phyloP scores from a whole-genome alignment of 768 basidiomycete species.

The Jaapia argillacea region DNA sequence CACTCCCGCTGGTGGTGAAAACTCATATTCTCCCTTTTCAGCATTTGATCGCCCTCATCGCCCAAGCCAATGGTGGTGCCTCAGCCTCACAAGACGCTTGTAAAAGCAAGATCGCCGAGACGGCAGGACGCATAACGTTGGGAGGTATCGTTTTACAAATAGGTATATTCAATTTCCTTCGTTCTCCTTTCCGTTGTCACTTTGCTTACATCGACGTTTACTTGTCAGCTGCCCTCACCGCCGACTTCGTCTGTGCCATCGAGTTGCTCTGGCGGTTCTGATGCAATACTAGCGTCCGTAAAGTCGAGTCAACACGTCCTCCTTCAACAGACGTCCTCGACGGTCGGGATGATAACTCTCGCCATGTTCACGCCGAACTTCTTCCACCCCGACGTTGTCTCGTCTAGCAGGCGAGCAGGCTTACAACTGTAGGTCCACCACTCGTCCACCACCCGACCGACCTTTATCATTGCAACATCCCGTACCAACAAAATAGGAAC shows the following conservation, averaged over 20 bases:
- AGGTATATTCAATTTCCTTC: constrained; percentile 8
- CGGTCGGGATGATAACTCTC: constrained; percentile 21
- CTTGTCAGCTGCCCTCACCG: constrained; percentile 27
- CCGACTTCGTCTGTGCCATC: constrained; percentile 23
- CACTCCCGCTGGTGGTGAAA: too few species aligned
- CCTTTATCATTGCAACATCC: too few species aligned
- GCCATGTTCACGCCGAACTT: constrained; percentile 22
- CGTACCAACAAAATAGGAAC: too few species aligned
- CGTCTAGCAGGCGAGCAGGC: too few species aligned
- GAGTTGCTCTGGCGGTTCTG: constrained; percentile 34
- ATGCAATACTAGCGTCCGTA: constrained; percentile 4
- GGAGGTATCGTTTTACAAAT: constrained; percentile 17
- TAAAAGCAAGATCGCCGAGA: too few species aligned
- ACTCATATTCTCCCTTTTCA: too few species aligned
- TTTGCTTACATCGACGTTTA: background rate
- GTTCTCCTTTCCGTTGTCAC: background rate
- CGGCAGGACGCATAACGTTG: too few species aligned
- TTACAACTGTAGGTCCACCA: too few species aligned
- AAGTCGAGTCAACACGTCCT: background rate
- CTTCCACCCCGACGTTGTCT: constrained; percentile 22
- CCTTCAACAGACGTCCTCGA: constrained; percentile 19
- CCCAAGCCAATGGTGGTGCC: too few species aligned
- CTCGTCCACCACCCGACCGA: too few species aligned
- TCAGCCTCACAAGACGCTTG: too few species aligned
- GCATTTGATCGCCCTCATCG: too few species aligned